Percentiles rank a stretch among this genome's conserved stretches.
Evolutionary conservation across 768 basidiomycete genomes (phyloP).

Genomic region (Agaricus subrufescens): DNA sequence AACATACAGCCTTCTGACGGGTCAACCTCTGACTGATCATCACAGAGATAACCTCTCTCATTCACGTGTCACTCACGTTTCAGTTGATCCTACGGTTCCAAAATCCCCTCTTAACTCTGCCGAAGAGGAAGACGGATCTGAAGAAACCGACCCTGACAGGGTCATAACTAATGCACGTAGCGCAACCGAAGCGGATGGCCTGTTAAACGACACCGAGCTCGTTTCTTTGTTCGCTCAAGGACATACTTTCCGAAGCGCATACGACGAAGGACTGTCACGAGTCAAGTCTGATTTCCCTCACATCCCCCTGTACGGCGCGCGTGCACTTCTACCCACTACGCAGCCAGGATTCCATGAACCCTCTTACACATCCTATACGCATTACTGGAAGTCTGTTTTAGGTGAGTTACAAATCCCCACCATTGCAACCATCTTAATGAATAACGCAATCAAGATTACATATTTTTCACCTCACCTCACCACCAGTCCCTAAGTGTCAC

Average conservation of each 20-base stretch:
- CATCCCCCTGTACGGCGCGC: constrained; percentile 45
- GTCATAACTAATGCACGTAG: constrained; percentile 71
- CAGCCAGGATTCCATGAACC: constrained; percentile 67
- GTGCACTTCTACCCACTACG: constrained; percentile 32
- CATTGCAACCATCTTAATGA: background rate
- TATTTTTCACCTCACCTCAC: constrained; percentile 64
- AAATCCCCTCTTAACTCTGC: constrained; percentile 15
- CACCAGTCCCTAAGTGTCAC: constrained; percentile 30
- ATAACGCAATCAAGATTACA: constrained; percentile 61
- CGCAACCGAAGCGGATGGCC: constrained; percentile 57
- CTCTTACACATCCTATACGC: constrained; percentile 84
- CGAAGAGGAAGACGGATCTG: constrained; percentile 38
- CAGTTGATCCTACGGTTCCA: constrained; percentile 59
- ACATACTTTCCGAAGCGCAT: constrained; percentile 55
- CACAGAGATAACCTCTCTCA: constrained; percentile 49
- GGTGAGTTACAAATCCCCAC: constrained; percentile 38
- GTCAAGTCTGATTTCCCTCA: constrained; percentile 3
- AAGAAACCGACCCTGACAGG: constrained; percentile 59
- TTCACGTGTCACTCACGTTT: constrained; percentile 71
- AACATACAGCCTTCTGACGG: constrained; percentile 73
- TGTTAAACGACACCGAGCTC: constrained; percentile 60
- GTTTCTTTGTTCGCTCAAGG: constrained; percentile 35
- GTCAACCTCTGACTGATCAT: constrained; percentile 46
- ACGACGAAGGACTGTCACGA: constrained; percentile 49
- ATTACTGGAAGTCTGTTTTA: constrained; percentile 79